Conservation (phyloP, 2,329 filamentous ascomycete genomes). For the Albifimbria verrucaria region DNA sequence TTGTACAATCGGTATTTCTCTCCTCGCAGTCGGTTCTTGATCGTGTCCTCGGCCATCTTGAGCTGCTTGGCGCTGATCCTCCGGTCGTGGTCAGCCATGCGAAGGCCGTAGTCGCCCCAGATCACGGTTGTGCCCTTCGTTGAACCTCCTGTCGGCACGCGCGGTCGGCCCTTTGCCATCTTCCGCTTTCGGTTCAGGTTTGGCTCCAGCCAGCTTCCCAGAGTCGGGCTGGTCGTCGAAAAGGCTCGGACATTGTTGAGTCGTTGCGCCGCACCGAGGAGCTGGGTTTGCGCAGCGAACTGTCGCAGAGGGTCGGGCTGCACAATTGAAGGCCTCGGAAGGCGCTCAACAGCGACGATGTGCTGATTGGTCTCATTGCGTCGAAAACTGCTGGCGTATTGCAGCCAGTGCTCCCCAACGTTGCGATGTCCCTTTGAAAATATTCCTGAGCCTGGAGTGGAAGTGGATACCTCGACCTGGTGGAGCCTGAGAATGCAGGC, state of each 20-base stretch:
- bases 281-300: slow-evolving; percentile 27
- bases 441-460: slow-evolving; percentile 16
- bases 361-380: slow-evolving; percentile 43
- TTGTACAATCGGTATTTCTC: slow-evolving; percentile 92
- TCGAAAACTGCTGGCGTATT: slow-evolving; percentile 20
- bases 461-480: slow-evolving; percentile 3
- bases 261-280: slow-evolving; percentile 27
- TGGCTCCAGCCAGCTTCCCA: slow-evolving; percentile 79
- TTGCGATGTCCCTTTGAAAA: slow-evolving; percentile 29
- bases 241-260: slow-evolving; percentile 60
- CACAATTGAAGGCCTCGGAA: slow-evolving; percentile 48
- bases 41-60: slow-evolving; percentile 89
- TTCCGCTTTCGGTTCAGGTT: slow-evolving; percentile 72
- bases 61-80: slow-evolving; percentile 83
- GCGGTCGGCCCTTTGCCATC: slow-evolving; percentile 87
- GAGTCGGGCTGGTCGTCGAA: slow-evolving; percentile 60
- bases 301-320: slow-evolving; percentile 36
- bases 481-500: slow-evolving; percentile 19
- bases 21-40: slow-evolving; percentile 81
- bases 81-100: slow-evolving; percentile 90
- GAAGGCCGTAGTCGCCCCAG: slow-evolving; percentile 93
- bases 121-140: slow-evolving; percentile 90
- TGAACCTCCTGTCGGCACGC: slow-evolving; percentile 87
- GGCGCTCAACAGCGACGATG: slow-evolving; percentile 46
- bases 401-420: slow-evolving; percentile 16